Conservation (phyloP, 768 basidiomycete species). For the Amanita subjunquillea region DNA sequence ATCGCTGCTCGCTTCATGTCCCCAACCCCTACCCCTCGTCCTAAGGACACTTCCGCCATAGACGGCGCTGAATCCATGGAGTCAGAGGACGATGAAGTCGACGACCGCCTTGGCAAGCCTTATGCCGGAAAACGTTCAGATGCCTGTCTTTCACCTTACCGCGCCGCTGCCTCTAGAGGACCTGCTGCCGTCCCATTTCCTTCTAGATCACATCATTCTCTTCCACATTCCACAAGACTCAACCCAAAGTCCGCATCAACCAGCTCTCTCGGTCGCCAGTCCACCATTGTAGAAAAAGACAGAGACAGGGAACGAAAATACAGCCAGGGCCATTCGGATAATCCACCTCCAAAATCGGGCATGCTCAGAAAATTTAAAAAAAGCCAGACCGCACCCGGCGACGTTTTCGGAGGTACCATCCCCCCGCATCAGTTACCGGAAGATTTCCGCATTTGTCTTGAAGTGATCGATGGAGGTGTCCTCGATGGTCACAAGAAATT, state of each 20-base stretch:
- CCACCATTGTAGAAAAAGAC: constrained; percentile 37
- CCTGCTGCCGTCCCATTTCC: constrained; percentile 52
- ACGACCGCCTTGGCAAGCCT: constrained; percentile 40
- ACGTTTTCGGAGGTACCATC: constrained; percentile 41
- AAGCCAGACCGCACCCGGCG: constrained; percentile 42
- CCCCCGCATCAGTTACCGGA: constrained; percentile 79
- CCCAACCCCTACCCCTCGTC: constrained; percentile 44
- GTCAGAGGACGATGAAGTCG: constrained; percentile 58
- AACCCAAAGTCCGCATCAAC: constrained; percentile 52
- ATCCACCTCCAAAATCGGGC: constrained; percentile 24
- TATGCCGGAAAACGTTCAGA: constrained; percentile 23
- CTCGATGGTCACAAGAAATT: constrained; percentile 84
- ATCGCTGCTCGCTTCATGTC: constrained; percentile 92
- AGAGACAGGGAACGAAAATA: constrained; percentile 40
- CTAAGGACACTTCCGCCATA: constrained; percentile 52
- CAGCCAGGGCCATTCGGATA: constrained; percentile 31
- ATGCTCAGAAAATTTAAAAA: constrained; percentile 64
- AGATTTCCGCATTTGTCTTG: constrained; percentile 75
- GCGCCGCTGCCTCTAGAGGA: constrained; percentile 31
- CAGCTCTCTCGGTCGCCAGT: constrained; percentile 67
- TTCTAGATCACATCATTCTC: constrained; percentile 68
- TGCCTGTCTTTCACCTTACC: constrained; percentile 63
- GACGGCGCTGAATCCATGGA: constrained; percentile 56
- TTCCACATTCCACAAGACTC: constrained; percentile 53
- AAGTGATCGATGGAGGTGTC: constrained; percentile 80